Evolutionary conservation across 169 alveolate species (phyloP).

Genomic region (Cryptosporidium canis): DNA sequence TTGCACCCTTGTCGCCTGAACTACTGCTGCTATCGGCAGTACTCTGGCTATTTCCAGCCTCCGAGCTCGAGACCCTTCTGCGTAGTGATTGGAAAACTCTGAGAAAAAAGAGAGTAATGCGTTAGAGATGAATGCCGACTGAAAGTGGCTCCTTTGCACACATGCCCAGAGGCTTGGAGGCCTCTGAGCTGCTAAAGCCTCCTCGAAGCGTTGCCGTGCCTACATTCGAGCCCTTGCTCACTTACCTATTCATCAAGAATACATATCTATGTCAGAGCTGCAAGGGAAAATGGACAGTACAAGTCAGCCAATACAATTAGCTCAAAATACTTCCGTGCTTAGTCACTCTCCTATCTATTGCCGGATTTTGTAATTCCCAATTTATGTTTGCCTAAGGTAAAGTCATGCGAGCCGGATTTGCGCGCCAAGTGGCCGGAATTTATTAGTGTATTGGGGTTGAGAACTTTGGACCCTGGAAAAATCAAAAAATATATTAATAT

Average conservation of each 20-base stretch:
- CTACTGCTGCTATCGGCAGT: background rate
- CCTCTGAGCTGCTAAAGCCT: no score
- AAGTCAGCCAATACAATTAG: background rate
- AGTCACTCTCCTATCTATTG: background rate
- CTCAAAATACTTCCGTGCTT: background rate
- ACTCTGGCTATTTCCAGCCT: background rate
- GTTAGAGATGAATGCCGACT: background rate
- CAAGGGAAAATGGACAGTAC: background rate
- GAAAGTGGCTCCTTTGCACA: no score
- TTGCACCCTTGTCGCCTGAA: no score
- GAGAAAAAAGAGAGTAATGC: background rate
- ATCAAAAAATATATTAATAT: background rate
- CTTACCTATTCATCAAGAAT: constrained; percentile 30
- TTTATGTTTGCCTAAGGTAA: background rate
- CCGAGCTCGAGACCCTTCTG: constrained; percentile 51
- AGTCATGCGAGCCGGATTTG: background rate
- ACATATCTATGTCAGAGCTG: background rate
- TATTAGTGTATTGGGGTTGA: background rate
- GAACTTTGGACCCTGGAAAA: background rate
- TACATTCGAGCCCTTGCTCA: no score
- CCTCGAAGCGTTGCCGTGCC: no score
- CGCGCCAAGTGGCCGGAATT: background rate
- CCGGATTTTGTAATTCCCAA: background rate
- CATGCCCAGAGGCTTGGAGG: no score
- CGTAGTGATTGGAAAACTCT: constrained; percentile 69